A percentile compares a stretch with the other conserved stretches of the same genome.
Evolutionary conservation across 75 land plant species (phyloP).

Genomic region (Ceratopteris richardii): DNA sequence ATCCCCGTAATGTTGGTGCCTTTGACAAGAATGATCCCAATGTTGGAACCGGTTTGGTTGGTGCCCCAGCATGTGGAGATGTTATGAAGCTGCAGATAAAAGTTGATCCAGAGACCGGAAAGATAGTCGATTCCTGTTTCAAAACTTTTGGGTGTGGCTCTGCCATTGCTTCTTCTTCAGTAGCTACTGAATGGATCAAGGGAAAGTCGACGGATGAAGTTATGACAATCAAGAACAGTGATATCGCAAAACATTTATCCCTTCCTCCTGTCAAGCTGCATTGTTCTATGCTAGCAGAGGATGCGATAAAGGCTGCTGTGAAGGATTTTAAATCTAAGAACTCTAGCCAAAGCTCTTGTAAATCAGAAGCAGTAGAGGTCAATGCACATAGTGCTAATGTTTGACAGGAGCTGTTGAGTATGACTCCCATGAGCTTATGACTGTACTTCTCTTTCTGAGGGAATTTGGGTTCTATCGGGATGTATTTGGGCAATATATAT

Average conservation of each 20-base stretch:
- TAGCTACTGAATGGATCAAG: constrained; percentile 91
- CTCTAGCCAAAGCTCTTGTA: no score
- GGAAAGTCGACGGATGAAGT: constrained; percentile 71
- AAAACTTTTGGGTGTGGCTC: constrained; percentile 97
- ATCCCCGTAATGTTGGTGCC: constrained; percentile 85
- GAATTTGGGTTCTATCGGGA: no score
- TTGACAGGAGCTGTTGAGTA: no score
- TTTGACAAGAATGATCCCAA: constrained; percentile 77
- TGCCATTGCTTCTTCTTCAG: constrained; percentile 89
- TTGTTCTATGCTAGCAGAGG: no score
- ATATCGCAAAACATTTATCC: background rate
- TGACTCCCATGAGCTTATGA: no score
- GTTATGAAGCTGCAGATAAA: constrained; percentile 95
- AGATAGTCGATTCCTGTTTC: constrained; percentile 80
- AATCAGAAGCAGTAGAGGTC: no score
- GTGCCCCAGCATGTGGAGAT: constrained; percentile 94
- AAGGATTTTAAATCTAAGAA: no score
- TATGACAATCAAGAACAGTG: constrained; percentile 67
- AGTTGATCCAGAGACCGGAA: constrained; percentile 61
- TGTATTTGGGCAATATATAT: no score
- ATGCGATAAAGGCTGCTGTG: no score
- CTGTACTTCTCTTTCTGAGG: no score
- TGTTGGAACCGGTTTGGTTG: constrained; percentile 90
- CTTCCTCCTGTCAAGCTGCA: no score
- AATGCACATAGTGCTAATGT: no score